Evolutionary conservation across 2,329 filamentous ascomycete species (phyloP).

Genomic region (Sclerotinia subarctica): DNA sequence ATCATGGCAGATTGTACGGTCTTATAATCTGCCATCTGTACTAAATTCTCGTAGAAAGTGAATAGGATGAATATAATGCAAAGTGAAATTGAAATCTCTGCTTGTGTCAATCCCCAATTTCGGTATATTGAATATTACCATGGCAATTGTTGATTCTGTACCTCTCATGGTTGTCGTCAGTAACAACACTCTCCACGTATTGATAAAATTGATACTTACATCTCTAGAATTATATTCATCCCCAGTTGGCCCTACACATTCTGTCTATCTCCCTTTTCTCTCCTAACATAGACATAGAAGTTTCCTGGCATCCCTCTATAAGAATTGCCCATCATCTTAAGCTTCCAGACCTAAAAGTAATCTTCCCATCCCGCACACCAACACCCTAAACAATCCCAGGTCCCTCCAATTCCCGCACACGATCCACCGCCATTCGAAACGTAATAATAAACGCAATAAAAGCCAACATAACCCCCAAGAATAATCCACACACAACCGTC

Average conservation of each 20-base stretch:
- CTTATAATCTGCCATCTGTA: neutral
- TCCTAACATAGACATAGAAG: no score
- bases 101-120: no score
- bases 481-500: constrained; percentile 16
- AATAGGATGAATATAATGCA: neutral
- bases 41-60: neutral
- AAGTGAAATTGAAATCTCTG: neutral
- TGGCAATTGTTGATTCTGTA: neutral
- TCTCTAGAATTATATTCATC: neutral
- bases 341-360: no score
- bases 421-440: constrained; percentile 15
- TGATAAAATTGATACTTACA: neutral
- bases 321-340: no score
- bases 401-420: neutral
- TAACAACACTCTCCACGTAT: neutral
- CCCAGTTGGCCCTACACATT: no score
- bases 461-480: constrained; percentile 13
- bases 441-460: constrained; percentile 9
- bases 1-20: no score
- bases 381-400: neutral
- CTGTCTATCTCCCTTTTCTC: neutral
- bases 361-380: neutral
- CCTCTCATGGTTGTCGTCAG: neutral
- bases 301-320: neutral
- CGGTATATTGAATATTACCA: neutral